Conservation (phyloP, 2,329 filamentous ascomycete genomes). For the Bisporella sp. region DNA sequence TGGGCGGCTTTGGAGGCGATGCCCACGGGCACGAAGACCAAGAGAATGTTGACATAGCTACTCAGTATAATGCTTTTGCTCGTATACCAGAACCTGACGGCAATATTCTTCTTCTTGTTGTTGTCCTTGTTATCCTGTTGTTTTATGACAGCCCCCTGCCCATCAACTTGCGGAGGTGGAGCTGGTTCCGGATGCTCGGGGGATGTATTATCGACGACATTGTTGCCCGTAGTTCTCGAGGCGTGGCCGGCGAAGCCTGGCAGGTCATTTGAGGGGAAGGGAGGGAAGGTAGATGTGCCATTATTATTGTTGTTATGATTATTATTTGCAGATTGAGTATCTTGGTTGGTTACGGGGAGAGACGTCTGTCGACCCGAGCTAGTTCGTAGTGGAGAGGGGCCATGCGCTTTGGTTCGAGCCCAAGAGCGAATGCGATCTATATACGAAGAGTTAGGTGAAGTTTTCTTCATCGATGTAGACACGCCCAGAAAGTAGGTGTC, state of each 20-base stretch:
- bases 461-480: constrained; percentile 53
- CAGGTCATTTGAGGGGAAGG: constrained; percentile 14
- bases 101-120: constrained; percentile 24
- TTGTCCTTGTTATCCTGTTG: constrained; percentile 13
- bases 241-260: constrained; percentile 16
- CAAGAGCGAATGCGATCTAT: constrained; percentile 51
- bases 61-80: constrained; percentile 56
- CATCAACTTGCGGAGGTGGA: constrained; percentile 43
- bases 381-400: constrained; percentile 34
- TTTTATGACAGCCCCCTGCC: constrained; percentile 50
- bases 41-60: constrained; percentile 71
- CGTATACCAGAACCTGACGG: constrained; percentile 25
- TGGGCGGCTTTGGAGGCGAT: constrained; percentile 55
- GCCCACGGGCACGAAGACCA: constrained; percentile 73
- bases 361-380: constrained; percentile 24
- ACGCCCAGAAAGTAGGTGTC: not conserved
- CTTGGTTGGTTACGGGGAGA: constrained; percentile 33
- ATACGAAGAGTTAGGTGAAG: constrained; percentile 44
- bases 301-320: constrained; percentile 13
- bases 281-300: constrained; percentile 17
- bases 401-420: constrained; percentile 48
- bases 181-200: constrained; percentile 31
- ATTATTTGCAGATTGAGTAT: constrained; percentile 14
- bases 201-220: constrained; percentile 30
- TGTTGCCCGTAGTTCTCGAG: constrained; percentile 22